phyloP scores from a whole-genome alignment of 2,329 filamentous ascomycete species.

The Graphilbum fragrans region DNA sequence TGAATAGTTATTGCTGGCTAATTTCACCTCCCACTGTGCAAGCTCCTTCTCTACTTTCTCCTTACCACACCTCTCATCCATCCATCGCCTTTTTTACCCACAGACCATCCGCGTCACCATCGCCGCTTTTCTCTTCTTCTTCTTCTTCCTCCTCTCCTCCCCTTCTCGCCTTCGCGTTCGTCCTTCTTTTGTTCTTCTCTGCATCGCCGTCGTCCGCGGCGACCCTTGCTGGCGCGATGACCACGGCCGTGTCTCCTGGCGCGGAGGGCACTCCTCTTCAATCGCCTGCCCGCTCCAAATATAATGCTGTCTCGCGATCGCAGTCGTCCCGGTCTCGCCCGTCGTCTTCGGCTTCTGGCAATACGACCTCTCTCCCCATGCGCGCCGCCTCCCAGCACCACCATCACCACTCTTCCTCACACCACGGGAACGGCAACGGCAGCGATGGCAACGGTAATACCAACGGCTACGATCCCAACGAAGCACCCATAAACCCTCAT shows the following conservation, averaged over 20 bases:
- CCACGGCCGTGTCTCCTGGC: constrained; percentile 19
- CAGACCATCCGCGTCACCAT: not conserved
- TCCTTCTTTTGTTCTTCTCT: constrained; percentile 1
- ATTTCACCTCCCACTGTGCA: not conserved
- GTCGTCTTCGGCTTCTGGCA: constrained; percentile 15
- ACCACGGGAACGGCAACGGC: constrained; percentile 5
- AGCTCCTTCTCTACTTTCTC: not conserved
- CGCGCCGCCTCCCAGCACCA: constrained; percentile 15
- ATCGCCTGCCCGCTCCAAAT: constrained; percentile 17
- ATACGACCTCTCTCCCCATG: constrained; percentile 5
- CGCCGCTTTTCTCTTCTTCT: not conserved
- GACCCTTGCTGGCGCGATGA: constrained; percentile 15
- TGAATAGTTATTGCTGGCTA: not conserved
- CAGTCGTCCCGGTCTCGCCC: constrained; percentile 25
- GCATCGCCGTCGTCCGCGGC: constrained; percentile 2
- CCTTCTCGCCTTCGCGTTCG: not conserved
- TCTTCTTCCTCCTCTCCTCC: not conserved
- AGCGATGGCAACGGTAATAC: not conserved
- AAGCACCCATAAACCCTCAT: constrained; percentile 6
- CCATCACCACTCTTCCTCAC: constrained; percentile 7
- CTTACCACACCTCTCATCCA: not conserved
- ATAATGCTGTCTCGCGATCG: constrained; percentile 17
- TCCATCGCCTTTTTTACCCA: no score
- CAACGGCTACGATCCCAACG: constrained; percentile 5
- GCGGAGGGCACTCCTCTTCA: constrained; percentile 17